These are phyloP conservation scores for Mycosarcoma mackinlayi DNA, from an alignment of 1,284 basidiomycete genomes.

Conservation along the genomic window DNA sequence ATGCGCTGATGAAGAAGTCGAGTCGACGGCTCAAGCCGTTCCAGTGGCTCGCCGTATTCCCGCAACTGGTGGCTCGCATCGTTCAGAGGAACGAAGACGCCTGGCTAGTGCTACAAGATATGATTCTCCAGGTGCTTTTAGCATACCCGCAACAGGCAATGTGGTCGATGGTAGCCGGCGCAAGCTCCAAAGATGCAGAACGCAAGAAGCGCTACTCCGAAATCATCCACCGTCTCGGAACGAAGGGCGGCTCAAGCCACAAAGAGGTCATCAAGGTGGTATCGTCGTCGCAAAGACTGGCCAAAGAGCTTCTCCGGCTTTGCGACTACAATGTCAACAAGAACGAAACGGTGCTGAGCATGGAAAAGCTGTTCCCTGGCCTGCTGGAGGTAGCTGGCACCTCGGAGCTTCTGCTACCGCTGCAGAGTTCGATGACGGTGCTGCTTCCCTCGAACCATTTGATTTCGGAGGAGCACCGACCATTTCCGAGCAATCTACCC, in stretches of 20 bases:
- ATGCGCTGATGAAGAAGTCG: constrained; percentile 73
- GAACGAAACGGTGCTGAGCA: constrained; percentile 48
- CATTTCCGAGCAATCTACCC: constrained; percentile 83
- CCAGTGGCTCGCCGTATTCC: constrained; percentile 90
- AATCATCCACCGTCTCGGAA: constrained; percentile 72
- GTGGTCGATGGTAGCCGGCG: constrained; percentile 91
- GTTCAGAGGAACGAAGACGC: constrained; percentile 81
- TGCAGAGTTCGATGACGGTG: constrained; percentile 93
- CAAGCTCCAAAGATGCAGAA: constrained; percentile 81
- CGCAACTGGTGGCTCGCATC: constrained; percentile 95
- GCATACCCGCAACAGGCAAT: constrained; percentile 90
- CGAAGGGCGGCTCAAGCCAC: constrained; percentile 19
- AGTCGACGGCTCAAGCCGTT: constrained; percentile 80
- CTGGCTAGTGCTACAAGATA: constrained; percentile 75
- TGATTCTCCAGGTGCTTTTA: constrained; percentile 81
- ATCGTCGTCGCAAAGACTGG: constrained; percentile 56
- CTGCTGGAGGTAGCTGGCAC: constrained; percentile 46
- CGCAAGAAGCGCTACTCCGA: constrained; percentile 76
- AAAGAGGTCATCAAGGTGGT: constrained; percentile 54
- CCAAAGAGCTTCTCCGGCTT: constrained; percentile 61
- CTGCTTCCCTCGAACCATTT: constrained; percentile 73
- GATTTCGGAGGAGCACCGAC: constrained; percentile 76
- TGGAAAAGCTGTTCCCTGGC: constrained; percentile 55
- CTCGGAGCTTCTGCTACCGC: constrained; percentile 74
- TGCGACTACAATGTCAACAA: constrained; percentile 60